These are phyloP conservation scores for Sinapis alba DNA, from an alignment of 441 rosid genomes.

Conservation along the genomic window DNA sequence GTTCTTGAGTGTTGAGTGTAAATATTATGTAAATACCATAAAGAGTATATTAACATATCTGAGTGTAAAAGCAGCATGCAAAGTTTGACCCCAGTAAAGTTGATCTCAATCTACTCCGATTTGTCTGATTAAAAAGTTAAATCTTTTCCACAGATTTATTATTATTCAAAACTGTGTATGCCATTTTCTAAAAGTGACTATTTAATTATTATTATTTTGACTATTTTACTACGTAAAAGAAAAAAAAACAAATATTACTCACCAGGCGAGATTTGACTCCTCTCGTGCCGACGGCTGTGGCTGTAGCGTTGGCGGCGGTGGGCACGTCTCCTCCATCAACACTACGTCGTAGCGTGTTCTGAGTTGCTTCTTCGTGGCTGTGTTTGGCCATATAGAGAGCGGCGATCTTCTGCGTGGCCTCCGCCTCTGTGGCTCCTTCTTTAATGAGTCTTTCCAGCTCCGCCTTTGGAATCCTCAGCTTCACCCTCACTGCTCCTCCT, in stretches of 20 bases:
- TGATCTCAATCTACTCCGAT: not conserved
- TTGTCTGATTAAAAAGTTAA: slow-evolving; percentile 11
- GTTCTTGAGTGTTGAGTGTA: not conserved
- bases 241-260: not conserved
- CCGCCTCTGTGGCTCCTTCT: slow-evolving; percentile 63
- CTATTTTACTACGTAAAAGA: not conserved
- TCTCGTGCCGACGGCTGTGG: slow-evolving; percentile 40
- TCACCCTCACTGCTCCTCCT: slow-evolving; percentile 49
- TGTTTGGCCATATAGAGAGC: slow-evolving; percentile 29
- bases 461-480: slow-evolving; percentile 66
- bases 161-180: not conserved
- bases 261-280: slow-evolving; percentile 47
- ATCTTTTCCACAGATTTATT: not conserved
- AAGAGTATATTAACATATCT: not conserved
- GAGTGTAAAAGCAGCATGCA: slow-evolving; percentile 30
- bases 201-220: not conserved
- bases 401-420: slow-evolving; percentile 67
- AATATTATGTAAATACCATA: not conserved
- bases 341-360: slow-evolving; percentile 34
- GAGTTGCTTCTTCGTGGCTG: not conserved
- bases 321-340: slow-evolving; percentile 27
- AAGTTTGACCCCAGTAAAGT: slow-evolving; percentile 19
- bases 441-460: slow-evolving; percentile 67
- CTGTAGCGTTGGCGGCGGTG: slow-evolving; percentile 18
- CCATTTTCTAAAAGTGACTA: not conserved